Evolutionary conservation across 345 rosid genomes (phyloP).

Genomic region (Arabidopsis thaliana): TAIR10.1 NC_003074.8:540001-540500

Average conservation of each 20-base stretch:
- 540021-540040: constrained; percentile 70
- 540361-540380: constrained; percentile 7
- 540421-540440: neutral
- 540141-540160: constrained; percentile 49
- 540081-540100: constrained; percentile 78
- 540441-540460: neutral
- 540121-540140: constrained; percentile 54
- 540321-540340: neutral
- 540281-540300: constrained; percentile 39
- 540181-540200: constrained; percentile 43
- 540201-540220: constrained; percentile 68
- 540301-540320: constrained; percentile 5
- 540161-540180: constrained; percentile 37
- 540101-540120: constrained; percentile 59
- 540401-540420: neutral
- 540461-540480: neutral
- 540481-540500: neutral
- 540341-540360: neutral
- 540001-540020: constrained; percentile 13
- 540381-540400: neutral
- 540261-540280: constrained; percentile 67
- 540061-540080: constrained; percentile 76
- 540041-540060: constrained; percentile 65
- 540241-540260: constrained; percentile 78
- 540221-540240: constrained; percentile 69